These are phyloP conservation scores for Sphaerulina vaccinii DNA, from an alignment of 2,329 filamentous ascomycete genomes.

Conservation along the genomic window DNA sequence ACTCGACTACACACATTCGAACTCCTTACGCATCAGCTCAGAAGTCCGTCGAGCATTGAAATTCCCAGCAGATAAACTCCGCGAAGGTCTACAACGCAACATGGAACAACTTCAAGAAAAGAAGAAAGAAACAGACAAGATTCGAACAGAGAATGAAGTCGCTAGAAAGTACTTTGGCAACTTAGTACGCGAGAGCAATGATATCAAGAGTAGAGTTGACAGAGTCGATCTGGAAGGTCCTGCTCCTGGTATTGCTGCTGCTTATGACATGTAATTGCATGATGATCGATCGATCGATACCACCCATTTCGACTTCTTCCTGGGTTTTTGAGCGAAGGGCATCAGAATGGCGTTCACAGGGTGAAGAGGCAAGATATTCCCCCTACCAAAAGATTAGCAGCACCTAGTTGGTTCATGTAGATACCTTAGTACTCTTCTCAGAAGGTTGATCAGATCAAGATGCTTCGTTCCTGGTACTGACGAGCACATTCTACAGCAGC, in stretches of 20 bases:
- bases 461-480: too few relatives aligned
- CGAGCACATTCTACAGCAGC: too few relatives aligned
- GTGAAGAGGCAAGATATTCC: too few relatives aligned
- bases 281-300: too few relatives aligned
- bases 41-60: slow-evolving; percentile 88
- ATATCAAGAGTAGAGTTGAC: slow-evolving; percentile 51
- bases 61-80: slow-evolving; percentile 80
- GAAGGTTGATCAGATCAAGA: too few relatives aligned
- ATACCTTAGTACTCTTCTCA: too few relatives aligned
- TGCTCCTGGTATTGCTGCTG: slow-evolving; percentile 45
- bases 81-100: slow-evolving; percentile 76
- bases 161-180: slow-evolving; percentile 89
- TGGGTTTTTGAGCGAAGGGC: too few relatives aligned
- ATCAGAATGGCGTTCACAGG: too few relatives aligned
- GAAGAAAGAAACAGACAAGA: slow-evolving; percentile 79
- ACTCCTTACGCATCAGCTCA: slow-evolving; percentile 77
- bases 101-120: slow-evolving; percentile 78
- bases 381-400: too few relatives aligned
- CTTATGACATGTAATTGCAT: slow-evolving; percentile 29
- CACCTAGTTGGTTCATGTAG: too few relatives aligned
- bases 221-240: slow-evolving; percentile 54
- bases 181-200: slow-evolving; percentile 64
- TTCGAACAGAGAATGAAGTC: slow-evolving; percentile 77
- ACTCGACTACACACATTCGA: slow-evolving; percentile 90
- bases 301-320: too few relatives aligned